phyloP scores from a whole-genome alignment of 495 filamentous ascomycete species.

The Lichina pygmaea region DNA sequence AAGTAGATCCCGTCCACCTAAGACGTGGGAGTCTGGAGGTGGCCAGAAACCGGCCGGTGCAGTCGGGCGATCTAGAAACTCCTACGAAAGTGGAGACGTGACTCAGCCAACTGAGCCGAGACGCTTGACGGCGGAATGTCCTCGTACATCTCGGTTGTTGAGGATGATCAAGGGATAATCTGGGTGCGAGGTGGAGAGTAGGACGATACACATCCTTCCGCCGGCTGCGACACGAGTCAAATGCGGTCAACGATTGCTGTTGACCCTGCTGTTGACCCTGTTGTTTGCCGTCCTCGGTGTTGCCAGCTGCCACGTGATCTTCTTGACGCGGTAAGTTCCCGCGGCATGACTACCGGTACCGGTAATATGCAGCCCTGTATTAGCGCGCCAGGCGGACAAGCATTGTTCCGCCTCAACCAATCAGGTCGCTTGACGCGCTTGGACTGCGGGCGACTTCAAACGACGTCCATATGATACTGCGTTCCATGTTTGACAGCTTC shows the following conservation, averaged over 20 bases:
- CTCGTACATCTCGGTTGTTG: conserved; percentile 59
- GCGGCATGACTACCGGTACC: too few species aligned
- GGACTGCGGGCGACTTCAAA: too few species aligned
- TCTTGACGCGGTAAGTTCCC: too few species aligned
- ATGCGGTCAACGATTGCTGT: too few species aligned
- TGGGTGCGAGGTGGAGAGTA: conserved; percentile 76
- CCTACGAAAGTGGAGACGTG: conserved; percentile 13
- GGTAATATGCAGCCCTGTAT: too few species aligned
- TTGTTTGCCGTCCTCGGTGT: too few species aligned
- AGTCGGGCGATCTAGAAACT: conserved; percentile 79
- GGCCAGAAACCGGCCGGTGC: conserved; percentile 65
- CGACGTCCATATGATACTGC: too few species aligned
- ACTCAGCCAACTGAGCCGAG: conserved; percentile 2
- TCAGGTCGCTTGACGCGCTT: too few species aligned
- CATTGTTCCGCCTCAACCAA: not conserved
- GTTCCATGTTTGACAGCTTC: too few species aligned
- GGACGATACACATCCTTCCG: conserved; percentile 64
- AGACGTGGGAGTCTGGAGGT: conserved; percentile 26
- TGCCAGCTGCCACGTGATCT: too few species aligned
- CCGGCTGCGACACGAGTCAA: too few species aligned
- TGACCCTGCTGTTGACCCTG: too few species aligned
- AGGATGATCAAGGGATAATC: conserved; percentile 69
- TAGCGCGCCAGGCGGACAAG: not conserved
- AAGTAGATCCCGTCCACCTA: conserved; percentile 42
- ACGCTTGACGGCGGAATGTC: not conserved